A percentile compares a stretch with the other conserved stretches of the same genome.
Conservation (phyloP, 2,329 filamentous ascomycete species). For the Sclerotinia nivalis region DNA sequence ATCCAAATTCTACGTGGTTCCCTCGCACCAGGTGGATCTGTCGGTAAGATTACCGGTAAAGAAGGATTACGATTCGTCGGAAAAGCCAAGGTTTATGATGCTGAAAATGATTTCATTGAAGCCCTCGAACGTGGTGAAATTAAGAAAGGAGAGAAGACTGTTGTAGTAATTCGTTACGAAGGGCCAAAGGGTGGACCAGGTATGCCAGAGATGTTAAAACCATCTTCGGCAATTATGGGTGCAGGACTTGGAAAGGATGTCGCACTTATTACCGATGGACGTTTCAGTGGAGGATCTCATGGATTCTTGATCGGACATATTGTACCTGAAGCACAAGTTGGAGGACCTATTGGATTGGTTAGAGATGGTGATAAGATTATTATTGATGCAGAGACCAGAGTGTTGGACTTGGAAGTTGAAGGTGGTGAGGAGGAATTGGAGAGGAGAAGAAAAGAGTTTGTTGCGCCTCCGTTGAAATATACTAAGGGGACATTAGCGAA, state of each 20-base stretch:
- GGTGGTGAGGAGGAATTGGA: constrained; percentile 42
- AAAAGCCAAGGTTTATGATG: constrained; percentile 69
- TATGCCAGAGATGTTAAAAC: constrained; percentile 75
- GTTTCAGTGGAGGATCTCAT: constrained; percentile 60
- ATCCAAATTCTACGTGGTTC: constrained; percentile 72
- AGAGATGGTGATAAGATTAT: constrained; percentile 58
- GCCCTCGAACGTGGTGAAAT: constrained; percentile 68
- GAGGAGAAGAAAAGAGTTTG: constrained; percentile 52
- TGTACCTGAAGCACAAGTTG: constrained; percentile 60
- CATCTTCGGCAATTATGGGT: constrained; percentile 71
- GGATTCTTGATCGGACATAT: constrained; percentile 64
- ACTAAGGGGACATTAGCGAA: constrained; percentile 59
- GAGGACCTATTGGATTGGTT: constrained; percentile 60
- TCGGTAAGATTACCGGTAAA: constrained; percentile 77
- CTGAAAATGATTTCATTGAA: constrained; percentile 67
- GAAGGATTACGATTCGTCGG: constrained; percentile 68
- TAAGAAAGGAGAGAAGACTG: constrained; percentile 74
- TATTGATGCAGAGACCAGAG: constrained; percentile 59
- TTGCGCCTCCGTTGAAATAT: constrained; percentile 57
- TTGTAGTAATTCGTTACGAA: constrained; percentile 74
- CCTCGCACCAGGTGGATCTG: constrained; percentile 67
- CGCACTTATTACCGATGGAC: constrained; percentile 70
- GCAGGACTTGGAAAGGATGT: constrained; percentile 69
- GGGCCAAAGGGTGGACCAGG: constrained; percentile 73
- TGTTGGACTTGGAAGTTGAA: constrained; percentile 53